Percentiles rank a stretch among this genome's conserved stretches.
Conservation (phyloP, 2,329 filamentous ascomycete genomes). For the Pseudogymnoascus sp. region DNA sequence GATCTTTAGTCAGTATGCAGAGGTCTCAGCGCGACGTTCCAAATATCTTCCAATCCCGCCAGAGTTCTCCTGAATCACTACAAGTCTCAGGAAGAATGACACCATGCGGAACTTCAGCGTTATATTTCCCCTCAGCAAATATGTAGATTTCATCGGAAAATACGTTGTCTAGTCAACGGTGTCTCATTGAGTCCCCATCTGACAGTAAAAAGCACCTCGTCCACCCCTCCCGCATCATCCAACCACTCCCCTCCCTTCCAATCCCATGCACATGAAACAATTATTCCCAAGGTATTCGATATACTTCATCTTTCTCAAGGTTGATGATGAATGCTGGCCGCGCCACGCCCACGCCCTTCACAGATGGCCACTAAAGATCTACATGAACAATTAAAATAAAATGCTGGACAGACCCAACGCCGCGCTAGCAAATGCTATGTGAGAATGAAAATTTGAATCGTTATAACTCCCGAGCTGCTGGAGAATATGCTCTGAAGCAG, state of each 20-base stretch:
- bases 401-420: constrained; percentile 6
- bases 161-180: background rate
- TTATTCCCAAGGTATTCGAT: constrained; percentile 5
- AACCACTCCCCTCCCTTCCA: background rate
- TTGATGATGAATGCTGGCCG: constrained; percentile 3
- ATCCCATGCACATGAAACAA: background rate
- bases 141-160: constrained; percentile 3
- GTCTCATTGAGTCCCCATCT: constrained; percentile 13
- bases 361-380: background rate
- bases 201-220: constrained; percentile 1
- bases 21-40: background rate
- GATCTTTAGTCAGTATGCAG: background rate
- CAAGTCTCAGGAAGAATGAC: background rate
- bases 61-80: background rate
- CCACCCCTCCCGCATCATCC: constrained; percentile 7
- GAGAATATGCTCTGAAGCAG: background rate
- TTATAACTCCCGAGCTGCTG: background rate
- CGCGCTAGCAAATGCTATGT: constrained; percentile 9
- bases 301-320: constrained; percentile 1
- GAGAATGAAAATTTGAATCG: constrained; percentile 4
- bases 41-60: background rate
- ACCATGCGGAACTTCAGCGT: background rate
- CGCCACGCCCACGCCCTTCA: background rate
- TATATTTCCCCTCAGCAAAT: background rate
- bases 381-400: constrained; percentile 5